These are phyloP conservation scores for Penicillium sp. DNA, from an alignment of 2,329 filamentous ascomycete genomes.

Conservation along the genomic window DNA sequence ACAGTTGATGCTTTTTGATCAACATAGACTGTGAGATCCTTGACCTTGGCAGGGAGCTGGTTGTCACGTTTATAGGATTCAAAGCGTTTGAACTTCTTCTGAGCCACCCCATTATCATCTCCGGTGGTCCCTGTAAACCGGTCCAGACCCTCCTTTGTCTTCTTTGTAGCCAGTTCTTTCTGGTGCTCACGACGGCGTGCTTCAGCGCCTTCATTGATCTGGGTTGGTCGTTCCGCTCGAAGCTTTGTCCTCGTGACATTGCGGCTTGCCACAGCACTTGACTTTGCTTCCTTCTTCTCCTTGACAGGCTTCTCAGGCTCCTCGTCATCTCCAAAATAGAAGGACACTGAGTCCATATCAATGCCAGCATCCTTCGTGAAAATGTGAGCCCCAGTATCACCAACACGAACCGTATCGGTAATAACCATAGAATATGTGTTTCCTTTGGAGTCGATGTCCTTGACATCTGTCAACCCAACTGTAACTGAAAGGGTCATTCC, in stretches of 20 bases:
- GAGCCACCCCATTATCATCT: constrained; percentile 81
- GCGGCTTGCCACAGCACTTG: constrained; percentile 84
- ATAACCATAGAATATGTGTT: constrained; percentile 86
- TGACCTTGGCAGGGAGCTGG: constrained; percentile 77
- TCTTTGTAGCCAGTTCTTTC: constrained; percentile 81
- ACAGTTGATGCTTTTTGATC: constrained; percentile 88
- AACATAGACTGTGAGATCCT: constrained; percentile 83
- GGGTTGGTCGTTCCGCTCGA: constrained; percentile 82
- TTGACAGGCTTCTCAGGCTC: constrained; percentile 74
- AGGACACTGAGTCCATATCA: constrained; percentile 90
- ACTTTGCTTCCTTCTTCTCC: constrained; percentile 75
- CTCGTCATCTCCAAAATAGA: constrained; percentile 98
- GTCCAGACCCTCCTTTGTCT: constrained; percentile 81
- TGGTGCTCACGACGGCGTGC: constrained; percentile 85
- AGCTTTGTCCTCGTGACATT: constrained; percentile 94
- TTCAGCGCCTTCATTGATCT: constrained; percentile 86
- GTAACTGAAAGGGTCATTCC: constrained; percentile 95
- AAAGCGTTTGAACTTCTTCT: constrained; percentile 98
- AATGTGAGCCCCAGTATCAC: constrained; percentile 63
- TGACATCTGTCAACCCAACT: constrained; percentile 83
- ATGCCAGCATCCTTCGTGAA: constrained; percentile 92
- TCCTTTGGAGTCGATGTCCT: constrained; percentile 81
- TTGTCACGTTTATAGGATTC: constrained; percentile 99
- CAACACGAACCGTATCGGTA: constrained; percentile 89
- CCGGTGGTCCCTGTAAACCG: constrained; percentile 82